Percentiles rank a stretch among this genome's conserved stretches.
Evolutionary conservation across 768 basidiomycete species (phyloP).

Genomic region (Cystobasidiopsis lactophilus): DNA sequence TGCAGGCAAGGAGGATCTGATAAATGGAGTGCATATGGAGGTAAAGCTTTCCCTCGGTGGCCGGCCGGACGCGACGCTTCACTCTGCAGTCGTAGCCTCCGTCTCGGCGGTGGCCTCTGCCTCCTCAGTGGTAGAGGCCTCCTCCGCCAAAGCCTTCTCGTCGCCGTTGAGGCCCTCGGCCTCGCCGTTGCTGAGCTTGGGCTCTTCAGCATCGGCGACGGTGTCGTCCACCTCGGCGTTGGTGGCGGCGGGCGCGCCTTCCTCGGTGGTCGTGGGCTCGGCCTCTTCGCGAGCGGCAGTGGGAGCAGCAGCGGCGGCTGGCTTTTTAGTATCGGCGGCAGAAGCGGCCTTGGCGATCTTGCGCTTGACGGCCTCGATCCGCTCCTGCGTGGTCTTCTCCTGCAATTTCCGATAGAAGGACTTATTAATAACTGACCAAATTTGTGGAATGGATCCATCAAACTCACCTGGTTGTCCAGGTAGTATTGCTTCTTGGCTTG

Average conservation of each 20-base stretch:
- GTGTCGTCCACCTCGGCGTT: not conserved
- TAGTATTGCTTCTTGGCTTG: slow-evolving; percentile 90
- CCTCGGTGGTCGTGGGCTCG: not conserved
- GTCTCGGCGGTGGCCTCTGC: no score
- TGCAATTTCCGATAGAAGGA: not conserved
- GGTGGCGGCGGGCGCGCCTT: not conserved
- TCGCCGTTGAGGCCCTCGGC: no score
- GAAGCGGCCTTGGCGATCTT: not conserved
- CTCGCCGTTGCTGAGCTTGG: no score
- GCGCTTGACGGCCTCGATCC: slow-evolving; percentile 1
- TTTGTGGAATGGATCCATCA: no score
- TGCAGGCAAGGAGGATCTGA: no score
- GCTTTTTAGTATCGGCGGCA: not conserved
- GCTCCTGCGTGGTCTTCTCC: not conserved
- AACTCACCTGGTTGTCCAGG: slow-evolving; percentile 63
- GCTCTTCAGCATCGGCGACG: not conserved
- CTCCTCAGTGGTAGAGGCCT: no score
- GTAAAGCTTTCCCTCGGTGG: no score
- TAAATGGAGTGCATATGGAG: no score
- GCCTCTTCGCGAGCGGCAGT: not conserved
- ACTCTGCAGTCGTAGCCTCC: no score
- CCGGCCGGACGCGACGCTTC: no score
- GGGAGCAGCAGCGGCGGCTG: not conserved
- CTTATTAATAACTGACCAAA: no score
- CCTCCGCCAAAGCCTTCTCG: no score